Base-by-base conservation (phyloP, 225 moss, liverwort and hornwort species). In the Pleurozium schreberi region DNA sequence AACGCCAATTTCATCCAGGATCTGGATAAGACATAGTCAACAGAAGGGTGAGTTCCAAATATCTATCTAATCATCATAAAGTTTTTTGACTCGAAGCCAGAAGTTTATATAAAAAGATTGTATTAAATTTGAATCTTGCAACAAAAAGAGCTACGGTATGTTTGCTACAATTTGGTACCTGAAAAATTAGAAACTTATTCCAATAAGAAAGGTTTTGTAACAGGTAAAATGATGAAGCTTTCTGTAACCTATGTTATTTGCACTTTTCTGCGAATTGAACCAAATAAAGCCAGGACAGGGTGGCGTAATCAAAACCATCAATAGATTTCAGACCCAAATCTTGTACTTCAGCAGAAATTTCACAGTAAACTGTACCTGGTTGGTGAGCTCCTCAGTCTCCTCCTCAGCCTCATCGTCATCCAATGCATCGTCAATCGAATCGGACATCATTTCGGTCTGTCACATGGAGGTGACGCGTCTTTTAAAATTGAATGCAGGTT, bases 361-460 rank as follows among this genome's bases (percentile, higher is more conserved):
- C 52, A 55, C 47, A 55, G 12, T 63, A 17, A 26, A 90, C 25
- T 61, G 70, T 87, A 98, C 98, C 98, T 98, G 97, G 59, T 96
- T 96, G 89, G 98, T 97, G 83, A 98, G 93, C 88, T 98, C 96
- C 90, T 98, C 98, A 52, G 97, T 98, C 90, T 98, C 98, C 92
- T 98, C 97, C 93, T 98, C 98, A 71, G 96, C 96, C 88, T 98
- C 97, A 86, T 98, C 98, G 85, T 96, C 94, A 88, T 98, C 97
- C 92, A 98, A 87, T 53, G 98, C 98, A 93, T 98, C 98, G 60
- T 98, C 98, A 66, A 98, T 98, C 66, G 98, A 95, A 91, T 98
- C 98, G 40, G 97, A 98, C 95, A 96, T 98, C 97, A 98, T 97
- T 91, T 97, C 98, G 71, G 96, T 98, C 97, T 98, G 95, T 53